A percentile compares a stretch with the other conserved stretches of the same genome.
These are phyloP conservation scores for Coniosporium tulheliwenetii DNA, from an alignment of 2,329 filamentous ascomycete species.

Conservation along the genomic window DNA sequence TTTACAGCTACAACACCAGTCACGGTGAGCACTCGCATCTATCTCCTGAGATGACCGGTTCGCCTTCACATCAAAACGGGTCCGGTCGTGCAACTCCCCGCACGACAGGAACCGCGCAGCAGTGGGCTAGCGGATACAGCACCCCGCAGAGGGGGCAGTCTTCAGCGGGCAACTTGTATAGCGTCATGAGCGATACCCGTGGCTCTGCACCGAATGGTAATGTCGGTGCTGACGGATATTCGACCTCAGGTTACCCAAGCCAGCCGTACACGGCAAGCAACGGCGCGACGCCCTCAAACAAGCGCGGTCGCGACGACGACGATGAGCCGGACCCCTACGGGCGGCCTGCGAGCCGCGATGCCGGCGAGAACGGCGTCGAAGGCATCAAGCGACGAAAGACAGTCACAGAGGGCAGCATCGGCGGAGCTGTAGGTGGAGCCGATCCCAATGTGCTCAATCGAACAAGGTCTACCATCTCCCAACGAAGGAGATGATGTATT, in stretches of 20 bases:
- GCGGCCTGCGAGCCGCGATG: constrained; percentile 43
- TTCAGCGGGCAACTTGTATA: constrained; percentile 72
- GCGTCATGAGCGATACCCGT: constrained; percentile 71
- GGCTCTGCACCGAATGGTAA: constrained; percentile 48
- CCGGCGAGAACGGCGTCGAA: constrained; percentile 41
- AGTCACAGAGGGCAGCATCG: constrained; percentile 41
- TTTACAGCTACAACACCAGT: constrained; percentile 62
- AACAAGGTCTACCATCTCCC: constrained; percentile 12
- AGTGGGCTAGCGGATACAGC: constrained; percentile 60
- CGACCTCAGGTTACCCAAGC: constrained; percentile 48
- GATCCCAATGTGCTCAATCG: constrained; percentile 8
- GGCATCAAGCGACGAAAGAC: constrained; percentile 68
- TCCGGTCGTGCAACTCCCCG: constrained; percentile 78
- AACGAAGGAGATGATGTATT: constrained; percentile 19
- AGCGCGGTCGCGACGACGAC: constrained; percentile 50
- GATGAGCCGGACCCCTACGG: constrained; percentile 46
- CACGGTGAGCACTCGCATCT: constrained; percentile 61
- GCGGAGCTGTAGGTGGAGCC: constrained; percentile 24
- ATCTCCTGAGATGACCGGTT: constrained; percentile 68
- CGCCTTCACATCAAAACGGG: constrained; percentile 61
- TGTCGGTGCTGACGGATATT: constrained; percentile 53
- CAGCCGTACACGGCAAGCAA: constrained; percentile 49
- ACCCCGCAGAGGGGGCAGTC: constrained; percentile 58
- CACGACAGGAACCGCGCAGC: constrained; percentile 56
- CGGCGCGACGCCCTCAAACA: constrained; percentile 40